Conservation (phyloP, 2,329 filamentous ascomycete species). For the Cladosporium sp. region DNA sequence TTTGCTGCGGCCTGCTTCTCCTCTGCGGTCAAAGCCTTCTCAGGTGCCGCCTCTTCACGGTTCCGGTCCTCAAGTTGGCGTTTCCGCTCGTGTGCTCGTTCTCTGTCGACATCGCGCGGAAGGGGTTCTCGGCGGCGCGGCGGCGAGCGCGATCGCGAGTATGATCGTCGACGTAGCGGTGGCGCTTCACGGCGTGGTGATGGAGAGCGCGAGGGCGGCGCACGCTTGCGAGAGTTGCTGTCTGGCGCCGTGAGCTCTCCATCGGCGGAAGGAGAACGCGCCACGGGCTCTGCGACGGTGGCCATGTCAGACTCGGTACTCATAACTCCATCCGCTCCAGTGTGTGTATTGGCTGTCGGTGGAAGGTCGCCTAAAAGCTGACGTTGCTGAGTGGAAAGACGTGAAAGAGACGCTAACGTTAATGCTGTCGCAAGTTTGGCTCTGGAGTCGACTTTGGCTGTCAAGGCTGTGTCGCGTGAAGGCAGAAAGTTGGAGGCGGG, state of each 20-base stretch:
- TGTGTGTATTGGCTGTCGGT: not conserved
- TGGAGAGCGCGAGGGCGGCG: constrained; percentile 37
- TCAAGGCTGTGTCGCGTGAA: constrained; percentile 11
- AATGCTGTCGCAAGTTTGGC: not conserved
- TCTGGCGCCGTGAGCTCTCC: constrained; percentile 21
- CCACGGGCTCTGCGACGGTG: constrained; percentile 10
- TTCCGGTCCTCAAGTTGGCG: constrained; percentile 49
- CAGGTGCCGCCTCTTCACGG: constrained; percentile 43
- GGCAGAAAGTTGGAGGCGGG: constrained; percentile 12
- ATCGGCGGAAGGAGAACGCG: constrained; percentile 7
- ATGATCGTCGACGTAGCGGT: constrained; percentile 32
- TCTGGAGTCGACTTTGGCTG: not conserved
- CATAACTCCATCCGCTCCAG: constrained; percentile 6
- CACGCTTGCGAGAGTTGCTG: constrained; percentile 34
- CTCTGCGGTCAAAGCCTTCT: constrained; percentile 66
- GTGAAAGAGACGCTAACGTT: not conserved
- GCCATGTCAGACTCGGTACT: constrained; percentile 15
- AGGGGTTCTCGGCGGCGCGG: constrained; percentile 41
- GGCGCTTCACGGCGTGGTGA: constrained; percentile 38
- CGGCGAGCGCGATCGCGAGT: constrained; percentile 35
- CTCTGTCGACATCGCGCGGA: constrained; percentile 51
- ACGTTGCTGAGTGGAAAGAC: not conserved
- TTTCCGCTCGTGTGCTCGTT: constrained; percentile 54
- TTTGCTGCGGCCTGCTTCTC: constrained; percentile 86
- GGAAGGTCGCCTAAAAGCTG: not conserved